phyloP scores from a whole-genome alignment of 768 basidiomycete genomes.

The Asterophora lycoperdoides region DNA sequence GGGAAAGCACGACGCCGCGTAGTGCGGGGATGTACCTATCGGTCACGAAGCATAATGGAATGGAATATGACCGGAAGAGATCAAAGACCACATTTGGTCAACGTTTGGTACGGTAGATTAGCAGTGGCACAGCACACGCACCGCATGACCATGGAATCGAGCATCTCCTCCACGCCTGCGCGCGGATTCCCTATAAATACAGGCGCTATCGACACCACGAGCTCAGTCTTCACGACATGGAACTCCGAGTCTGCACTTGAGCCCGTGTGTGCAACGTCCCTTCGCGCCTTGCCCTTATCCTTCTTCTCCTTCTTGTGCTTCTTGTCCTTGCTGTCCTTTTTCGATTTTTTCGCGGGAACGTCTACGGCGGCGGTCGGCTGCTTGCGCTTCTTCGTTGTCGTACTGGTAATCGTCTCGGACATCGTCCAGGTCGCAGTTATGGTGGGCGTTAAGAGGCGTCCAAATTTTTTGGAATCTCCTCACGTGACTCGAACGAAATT shows the following conservation, averaged over 20 bases:
- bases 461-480: slow-evolving; percentile 10
- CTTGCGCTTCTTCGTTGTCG: slow-evolving; percentile 46
- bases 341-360: slow-evolving; percentile 33
- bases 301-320: slow-evolving; percentile 28
- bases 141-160: slow-evolving; percentile 97
- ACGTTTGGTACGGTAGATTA: background rate
- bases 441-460: background rate
- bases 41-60: no score
- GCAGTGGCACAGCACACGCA: slow-evolving; percentile 49
- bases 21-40: slow-evolving; percentile 84
- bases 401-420: slow-evolving; percentile 17
- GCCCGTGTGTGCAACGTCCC: no score
- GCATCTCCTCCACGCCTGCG: slow-evolving; percentile 78
- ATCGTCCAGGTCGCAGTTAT: slow-evolving; percentile 17
- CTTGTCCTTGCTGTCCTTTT: slow-evolving; percentile 31
- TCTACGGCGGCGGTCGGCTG: slow-evolving; percentile 23
- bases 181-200: slow-evolving; percentile 72
- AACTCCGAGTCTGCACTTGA: slow-evolving; percentile 44
- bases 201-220: slow-evolving; percentile 76
- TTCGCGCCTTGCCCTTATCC: slow-evolving; percentile 35
- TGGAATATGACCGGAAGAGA: background rate
- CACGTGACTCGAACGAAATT: slow-evolving; percentile 9
- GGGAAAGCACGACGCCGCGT: slow-evolving; percentile 80
- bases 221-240: slow-evolving; percentile 54
- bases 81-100: background rate